Evolutionary conservation across 2,329 filamentous ascomycete species (phyloP), one percentile per base, ranked within the genome.

Genomic region (Cladosporium colombiae): DNA sequence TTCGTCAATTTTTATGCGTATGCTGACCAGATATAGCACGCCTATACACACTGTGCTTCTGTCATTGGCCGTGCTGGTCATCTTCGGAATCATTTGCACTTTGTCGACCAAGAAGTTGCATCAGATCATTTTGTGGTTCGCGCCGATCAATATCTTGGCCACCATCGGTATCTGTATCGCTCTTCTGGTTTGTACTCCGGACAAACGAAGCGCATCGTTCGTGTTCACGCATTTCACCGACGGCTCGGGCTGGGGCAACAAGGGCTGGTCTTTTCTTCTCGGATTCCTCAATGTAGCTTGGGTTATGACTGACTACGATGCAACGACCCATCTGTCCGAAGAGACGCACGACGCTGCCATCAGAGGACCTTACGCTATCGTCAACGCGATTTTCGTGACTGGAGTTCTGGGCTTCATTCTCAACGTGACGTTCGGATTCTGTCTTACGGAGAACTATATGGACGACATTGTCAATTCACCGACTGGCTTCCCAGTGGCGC

Each of bases 131-230:
- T 75, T 86, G 11, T 89, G 86, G 86, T 89, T 89, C 73, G 87
- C 87, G 10, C 87, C 87, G 1, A 88, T 89, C 69, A 89, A 89
- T 71, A 83, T 89, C 59, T 74, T 85, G 58, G 87, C 86, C 21
- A 88, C 87, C 0, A 79, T 88, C 53, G 80, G 79, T 65, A 88
- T 89, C 66, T 88, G 86, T 71, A 80, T 88, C 65, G 80, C 84
- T 5, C 81, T 89, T 23, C 76, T 89, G 5, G 76, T 86, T 64
- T 79, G 86, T 16, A 89, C 86, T 0, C 84, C 85, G 1, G 79
- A 88, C 64, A 86, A 87, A 69, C 85, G 86, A 70, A 81, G 50
- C 25, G 50, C 61, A 16, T 44, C 61, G 10, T 63, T 85, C 68
- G 85, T 84, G 44, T 87, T 86, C 71, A 86, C 84, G 8, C 71